Evolutionary conservation across 352 stramenopile genomes (phyloP), one percentile per base, ranked within the genome.

Genomic region (Aphanomyces invadans): DNA sequence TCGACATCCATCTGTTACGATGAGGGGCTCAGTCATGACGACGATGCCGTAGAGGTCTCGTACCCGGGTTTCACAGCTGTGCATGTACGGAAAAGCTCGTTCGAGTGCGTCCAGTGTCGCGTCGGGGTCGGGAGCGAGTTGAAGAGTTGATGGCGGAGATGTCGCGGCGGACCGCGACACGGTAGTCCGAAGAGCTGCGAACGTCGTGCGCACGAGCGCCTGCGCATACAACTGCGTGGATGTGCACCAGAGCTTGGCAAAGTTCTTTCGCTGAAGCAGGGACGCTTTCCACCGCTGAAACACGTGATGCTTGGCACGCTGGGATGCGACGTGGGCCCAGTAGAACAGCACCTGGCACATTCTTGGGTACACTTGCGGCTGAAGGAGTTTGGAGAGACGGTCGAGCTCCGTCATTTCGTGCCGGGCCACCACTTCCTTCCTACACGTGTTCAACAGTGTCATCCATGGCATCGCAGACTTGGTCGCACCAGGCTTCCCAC

Each of bases 241-340:
- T 17, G 39, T 51, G 49, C 39, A 59, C 60, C 60, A 67, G 10
- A 67, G 23, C 26, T 67, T 67, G 42, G 21, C 44, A 44, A 67
- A 57, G 26, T 39, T 39, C 15, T 59, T 56, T 4, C 60, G 60
- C 23, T 31, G 60, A 5, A 32, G 28, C 31, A 39, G 17, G 4
- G 21, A 25, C 17, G 28, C 26, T 32, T 45, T 36, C 60, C 60
- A 67, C 12, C 60, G 42, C 2, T 31, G 26, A 26, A 67, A 67
- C 11, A 67, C 21, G 15, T 51, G 38, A 1, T 31, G 11, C 39
- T 67, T 67, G 26, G 25, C 19, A 3, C 48, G 38, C 21, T 59
- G 60, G 25, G 60, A 67, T 5, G 42, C 42, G 21, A 67, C 9
- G 28, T 59, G 2, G 2, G 60, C 60, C 60, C 60, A 67, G 45